Evolutionary conservation across 371 early-diverging fungal species (phyloP), one percentile per base, ranked within the genome.

Genomic region (Umbelopsis sp.): DNA sequence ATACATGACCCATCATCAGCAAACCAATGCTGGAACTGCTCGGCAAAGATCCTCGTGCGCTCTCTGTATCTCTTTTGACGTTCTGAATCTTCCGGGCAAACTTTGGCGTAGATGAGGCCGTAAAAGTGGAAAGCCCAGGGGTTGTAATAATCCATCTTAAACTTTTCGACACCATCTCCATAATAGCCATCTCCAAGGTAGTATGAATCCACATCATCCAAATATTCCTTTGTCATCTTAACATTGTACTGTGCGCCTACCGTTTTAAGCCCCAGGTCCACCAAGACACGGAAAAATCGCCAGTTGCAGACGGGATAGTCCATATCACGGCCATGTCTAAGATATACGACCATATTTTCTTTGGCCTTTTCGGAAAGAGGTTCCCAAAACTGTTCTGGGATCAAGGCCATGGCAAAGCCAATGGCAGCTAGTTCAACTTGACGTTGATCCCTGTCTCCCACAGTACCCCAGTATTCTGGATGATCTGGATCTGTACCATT

Each of bases 371-470:
- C 57, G 35, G 57, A 57, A 12, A 57, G 57, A 11, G 64, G 64
- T 29, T 64, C 64, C 44, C 35, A 64, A 46, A 64, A 45, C 4
- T 64, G 64, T 8, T 64, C 64, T 46, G 64, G 64, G 7, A 64
- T 46, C 14, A 64, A 22, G 14, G 46, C 45, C 44, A 64, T 22
- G 22, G 64, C 64, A 64, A 45, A 38, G 12, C 64, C 64, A 44
- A 64, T 44, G n/a, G 46, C 64, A 4, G 64, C 64, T 22, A 64
- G 24, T n/a, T 64, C 64, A 18, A 64, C 64, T 46, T 64, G 64
- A 12, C 64, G 64, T n/a, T 64, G 64, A 44, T 64, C 64, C 1
- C 38, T 44, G 16, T 44, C 24, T 14, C 20, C 25, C 5, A 25
- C 12, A 10, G 10, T 14, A 46, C 64, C 64, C 64, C 64, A 64